Evolutionary conservation across 208 protist species (phyloP).

Genomic region (Trichomonas vaginalis): DNA sequence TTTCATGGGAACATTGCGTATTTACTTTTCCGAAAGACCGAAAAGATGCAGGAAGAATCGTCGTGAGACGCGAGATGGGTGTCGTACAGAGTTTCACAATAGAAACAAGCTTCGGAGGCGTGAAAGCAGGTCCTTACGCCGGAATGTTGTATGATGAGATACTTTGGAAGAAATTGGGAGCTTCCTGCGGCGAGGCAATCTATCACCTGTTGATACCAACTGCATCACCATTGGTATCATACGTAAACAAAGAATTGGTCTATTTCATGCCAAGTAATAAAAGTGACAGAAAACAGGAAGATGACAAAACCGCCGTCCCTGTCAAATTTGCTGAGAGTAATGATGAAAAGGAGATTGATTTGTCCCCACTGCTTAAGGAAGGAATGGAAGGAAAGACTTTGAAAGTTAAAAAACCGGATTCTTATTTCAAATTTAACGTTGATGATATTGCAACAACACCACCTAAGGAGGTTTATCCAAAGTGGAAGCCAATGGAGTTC

Average conservation of each 20-base stretch:
- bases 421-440: no score
- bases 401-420: no score
- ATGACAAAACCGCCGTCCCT: no score
- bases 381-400: no score
- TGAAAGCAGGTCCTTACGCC: not conserved
- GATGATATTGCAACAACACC: no score
- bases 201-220: not conserved
- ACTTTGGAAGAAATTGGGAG: not conserved
- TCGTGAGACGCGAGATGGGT: not conserved
- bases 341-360: no score
- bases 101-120: not conserved
- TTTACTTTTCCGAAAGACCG: not conserved
- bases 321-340: no score
- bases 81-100: not conserved
- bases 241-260: not conserved
- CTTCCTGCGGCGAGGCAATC: not conserved
- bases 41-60: not conserved
- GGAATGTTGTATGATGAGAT: not conserved
- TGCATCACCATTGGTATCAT: not conserved
- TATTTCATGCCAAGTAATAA: not conserved
- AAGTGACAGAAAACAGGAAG: no score
- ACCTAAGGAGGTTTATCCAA: no score
- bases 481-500: no score
- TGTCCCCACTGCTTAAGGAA: no score
- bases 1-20: not conserved